phyloP scores from a whole-genome alignment of 495 filamentous ascomycete species.

The Xylaria grammica region DNA sequence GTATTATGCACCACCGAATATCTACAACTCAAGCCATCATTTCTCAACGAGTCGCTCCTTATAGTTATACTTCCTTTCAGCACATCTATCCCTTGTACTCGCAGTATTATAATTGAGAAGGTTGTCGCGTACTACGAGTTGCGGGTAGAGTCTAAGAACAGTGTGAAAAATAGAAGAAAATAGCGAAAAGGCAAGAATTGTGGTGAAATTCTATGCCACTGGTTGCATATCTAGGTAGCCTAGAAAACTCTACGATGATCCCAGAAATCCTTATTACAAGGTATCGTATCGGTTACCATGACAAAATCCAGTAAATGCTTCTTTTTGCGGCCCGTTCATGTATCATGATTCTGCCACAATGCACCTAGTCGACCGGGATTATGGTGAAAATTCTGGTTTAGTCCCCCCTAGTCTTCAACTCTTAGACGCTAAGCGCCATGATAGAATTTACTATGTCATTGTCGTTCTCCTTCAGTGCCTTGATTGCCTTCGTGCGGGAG shows the following conservation, averaged over 20 bases:
- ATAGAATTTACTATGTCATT: constrained; percentile 99
- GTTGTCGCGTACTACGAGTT: not conserved
- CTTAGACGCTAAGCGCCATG: constrained; percentile 97
- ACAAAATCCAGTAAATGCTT: not conserved
- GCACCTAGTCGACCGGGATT: constrained; percentile 21
- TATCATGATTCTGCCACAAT: constrained; percentile 27
- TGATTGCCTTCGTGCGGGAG: constrained; percentile 96
- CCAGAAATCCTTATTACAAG: constrained; percentile 26
- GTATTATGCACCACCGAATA: not conserved
- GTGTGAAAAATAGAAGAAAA: not conserved
- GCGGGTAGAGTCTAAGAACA: not conserved
- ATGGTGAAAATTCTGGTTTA: not conserved
- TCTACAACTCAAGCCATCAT: not conserved
- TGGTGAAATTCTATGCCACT: not conserved
- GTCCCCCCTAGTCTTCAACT: not conserved
- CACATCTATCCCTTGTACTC: too few relatives aligned
- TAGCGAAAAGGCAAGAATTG: not conserved
- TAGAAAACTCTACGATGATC: constrained; percentile 6
- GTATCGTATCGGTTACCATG: constrained; percentile 31
- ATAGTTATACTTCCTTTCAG: not conserved
- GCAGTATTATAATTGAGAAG: not conserved
- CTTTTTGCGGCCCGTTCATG: constrained; percentile 13
- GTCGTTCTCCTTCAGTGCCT: constrained; percentile 97
- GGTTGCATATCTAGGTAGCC: not conserved
- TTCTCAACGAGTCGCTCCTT: too few relatives aligned